Evolutionary conservation across 352 stramenopile genomes (phyloP), one percentile per base, ranked within the genome.

Genomic region (Pythium phragmiticola): DNA sequence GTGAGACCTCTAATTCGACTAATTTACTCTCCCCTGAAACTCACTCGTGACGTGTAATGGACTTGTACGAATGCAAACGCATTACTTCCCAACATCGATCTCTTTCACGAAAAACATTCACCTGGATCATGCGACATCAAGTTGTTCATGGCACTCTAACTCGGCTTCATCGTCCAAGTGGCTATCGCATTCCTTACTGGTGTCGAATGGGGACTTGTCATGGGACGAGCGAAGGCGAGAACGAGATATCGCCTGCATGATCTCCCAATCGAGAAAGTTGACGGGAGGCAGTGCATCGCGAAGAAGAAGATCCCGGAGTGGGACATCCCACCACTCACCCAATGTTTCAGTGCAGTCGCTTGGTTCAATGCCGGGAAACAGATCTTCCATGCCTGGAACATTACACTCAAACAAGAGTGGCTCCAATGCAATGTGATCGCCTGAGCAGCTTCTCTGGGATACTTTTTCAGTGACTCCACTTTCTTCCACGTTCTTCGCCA

Each of bases 241-340:
- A 1, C 66, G 60, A 21, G 59, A 65, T 70, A 70, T 55, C 51
- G 68, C 28, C 59, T 74, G 54, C 59, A 63, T 81, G 48, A 77
- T 54, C 21, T 88, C 64, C 76, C 76, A 87, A 14, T 82, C 67
- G 26, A 88, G 66, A 33, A 73, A 74, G 47, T 83, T 67, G 34
- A 74, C 64, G 7, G 19, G 60, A 19, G 73, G 64, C 9, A 84
- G 66, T 11, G 67, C 72, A 52, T 82, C 76, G 39, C 70, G 65
- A 30, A 81, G 54, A 12, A 72, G 33, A 45, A 86, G 47, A 49
- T 82, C 66, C 21, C 76, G 73, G 6, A 88, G 55, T 3, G 77
- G 81, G 1, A 76, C 78, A 39, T 83, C 66, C 72, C 69, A 86
- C 78, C 77, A 84, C 5, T 82, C 74, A 42, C 49, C 70, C 56